Evolutionary conservation across 2,329 filamentous ascomycete species (phyloP).

Genomic region (Fusarium torulosum): DNA sequence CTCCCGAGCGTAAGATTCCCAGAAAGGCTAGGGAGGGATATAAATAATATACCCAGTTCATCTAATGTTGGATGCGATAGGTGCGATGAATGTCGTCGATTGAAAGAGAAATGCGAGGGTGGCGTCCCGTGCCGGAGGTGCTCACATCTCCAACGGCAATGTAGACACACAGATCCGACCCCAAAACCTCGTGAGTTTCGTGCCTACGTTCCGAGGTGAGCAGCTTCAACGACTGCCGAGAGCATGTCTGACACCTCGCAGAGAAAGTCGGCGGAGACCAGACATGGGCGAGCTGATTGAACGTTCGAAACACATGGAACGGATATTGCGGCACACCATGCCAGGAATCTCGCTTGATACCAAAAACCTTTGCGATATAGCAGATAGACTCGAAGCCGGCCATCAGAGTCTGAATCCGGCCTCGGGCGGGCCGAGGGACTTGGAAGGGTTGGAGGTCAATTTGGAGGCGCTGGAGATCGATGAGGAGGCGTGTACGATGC

Average conservation of each 20-base stretch:
- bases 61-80: slow-evolving; percentile 7
- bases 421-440: neutral
- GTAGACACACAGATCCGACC: neutral
- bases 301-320: slow-evolving; percentile 1
- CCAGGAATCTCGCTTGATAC: neutral
- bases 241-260: neutral
- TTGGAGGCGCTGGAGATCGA: slow-evolving; percentile 6
- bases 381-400: slow-evolving; percentile 4
- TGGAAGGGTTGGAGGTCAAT: neutral
- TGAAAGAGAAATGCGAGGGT: slow-evolving; percentile 11
- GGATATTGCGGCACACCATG: slow-evolving; percentile 7
- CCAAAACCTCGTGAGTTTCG: slow-evolving; percentile 11
- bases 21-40: neutral
- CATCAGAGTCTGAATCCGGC: neutral
- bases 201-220: slow-evolving; percentile 7
- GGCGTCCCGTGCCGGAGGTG: slow-evolving; percentile 4
- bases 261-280: slow-evolving; percentile 1
- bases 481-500: slow-evolving; percentile 8
- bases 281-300: slow-evolving; percentile 1
- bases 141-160: neutral
- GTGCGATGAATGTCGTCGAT: slow-evolving; percentile 15
- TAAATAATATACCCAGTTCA: neutral
- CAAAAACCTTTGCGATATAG: neutral
- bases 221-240: neutral
- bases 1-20: slow-evolving; percentile 5